These are phyloP conservation scores for Heterobasidion parviporum DNA, from an alignment of 1,284 basidiomycete genomes.

Conservation along the genomic window DNA sequence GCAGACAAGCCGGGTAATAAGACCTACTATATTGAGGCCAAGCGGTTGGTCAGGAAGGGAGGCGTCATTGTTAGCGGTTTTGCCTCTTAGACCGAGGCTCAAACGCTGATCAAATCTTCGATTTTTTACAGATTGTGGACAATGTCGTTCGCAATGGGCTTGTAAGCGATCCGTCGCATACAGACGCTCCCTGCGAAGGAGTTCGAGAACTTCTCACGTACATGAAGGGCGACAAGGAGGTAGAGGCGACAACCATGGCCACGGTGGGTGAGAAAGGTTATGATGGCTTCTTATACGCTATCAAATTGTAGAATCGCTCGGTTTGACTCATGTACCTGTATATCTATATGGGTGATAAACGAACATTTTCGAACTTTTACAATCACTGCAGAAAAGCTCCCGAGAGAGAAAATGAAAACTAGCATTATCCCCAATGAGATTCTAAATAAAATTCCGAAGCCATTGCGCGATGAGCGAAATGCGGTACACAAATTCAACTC, in stretches of 20 bases:
- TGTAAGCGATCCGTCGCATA: conserved; percentile 33
- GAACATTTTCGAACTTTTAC: background rate
- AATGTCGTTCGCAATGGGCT: conserved; percentile 48
- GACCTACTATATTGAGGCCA: conserved; percentile 45
- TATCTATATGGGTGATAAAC: background rate
- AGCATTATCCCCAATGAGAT: too few relatives aligned
- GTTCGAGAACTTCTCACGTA: conserved; percentile 38
- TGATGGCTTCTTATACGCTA: conserved; percentile 52
- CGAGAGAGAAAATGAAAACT: too few relatives aligned
- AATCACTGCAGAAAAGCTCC: too few relatives aligned
- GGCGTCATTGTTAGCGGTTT: conserved; percentile 43
- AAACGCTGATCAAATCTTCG: background rate
- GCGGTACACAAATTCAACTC: too few relatives aligned
- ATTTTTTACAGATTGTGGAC: conserved; percentile 43
- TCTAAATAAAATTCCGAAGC: too few relatives aligned
- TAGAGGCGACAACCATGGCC: conserved; percentile 53
- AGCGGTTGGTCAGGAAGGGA: conserved; percentile 43
- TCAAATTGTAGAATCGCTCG: background rate
- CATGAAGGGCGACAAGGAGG: conserved; percentile 43
- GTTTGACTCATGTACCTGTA: background rate
- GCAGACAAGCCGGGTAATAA: conserved; percentile 47
- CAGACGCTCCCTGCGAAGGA: conserved; percentile 32
- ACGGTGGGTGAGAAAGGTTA: conserved; percentile 57
- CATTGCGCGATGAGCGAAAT: too few relatives aligned
- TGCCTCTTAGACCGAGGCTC: background rate